Conservation (phyloP, 108 stramenopile species). For the Nannochloropsis salina region DNA sequence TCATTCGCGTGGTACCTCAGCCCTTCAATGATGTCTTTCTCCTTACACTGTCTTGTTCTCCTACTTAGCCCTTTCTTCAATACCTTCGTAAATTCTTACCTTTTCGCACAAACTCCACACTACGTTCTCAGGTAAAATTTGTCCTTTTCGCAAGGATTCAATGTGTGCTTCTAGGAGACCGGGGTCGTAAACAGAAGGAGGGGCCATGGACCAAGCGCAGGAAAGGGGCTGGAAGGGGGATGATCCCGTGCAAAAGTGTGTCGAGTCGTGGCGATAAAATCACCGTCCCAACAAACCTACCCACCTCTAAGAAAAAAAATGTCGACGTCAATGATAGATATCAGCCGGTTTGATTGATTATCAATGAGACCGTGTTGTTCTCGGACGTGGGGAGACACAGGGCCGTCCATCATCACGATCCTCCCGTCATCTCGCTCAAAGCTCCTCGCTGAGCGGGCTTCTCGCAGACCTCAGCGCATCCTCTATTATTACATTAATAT, state of each 20-base stretch:
- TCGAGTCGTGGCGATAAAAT: too few species aligned
- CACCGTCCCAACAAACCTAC: too few species aligned
- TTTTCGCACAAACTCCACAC: conserved; percentile 20
- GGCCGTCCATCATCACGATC: not conserved
- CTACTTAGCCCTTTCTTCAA: not conserved
- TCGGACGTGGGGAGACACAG: not conserved
- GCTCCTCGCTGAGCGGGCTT: not conserved
- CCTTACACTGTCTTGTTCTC: not conserved
- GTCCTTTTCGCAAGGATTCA: not conserved
- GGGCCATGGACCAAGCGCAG: not conserved
- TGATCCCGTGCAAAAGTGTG: too few species aligned
- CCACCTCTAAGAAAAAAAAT: too few species aligned
- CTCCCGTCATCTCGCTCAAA: not conserved
- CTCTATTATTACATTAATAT: too few species aligned
- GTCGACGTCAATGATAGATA: not conserved
- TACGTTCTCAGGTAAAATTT: not conserved
- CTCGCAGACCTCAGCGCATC: not conserved
- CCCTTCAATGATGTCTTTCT: too few species aligned
- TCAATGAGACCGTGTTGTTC: not conserved
- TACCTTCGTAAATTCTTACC: not conserved
- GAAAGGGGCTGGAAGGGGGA: too few species aligned
- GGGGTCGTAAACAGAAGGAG: not conserved
- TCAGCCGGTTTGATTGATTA: not conserved
- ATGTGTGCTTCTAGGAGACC: not conserved
- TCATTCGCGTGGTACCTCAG: too few species aligned